Base-by-base conservation (phyloP, 192 early-diverging fungal species). In the Haplosporangium gracile region DNA sequence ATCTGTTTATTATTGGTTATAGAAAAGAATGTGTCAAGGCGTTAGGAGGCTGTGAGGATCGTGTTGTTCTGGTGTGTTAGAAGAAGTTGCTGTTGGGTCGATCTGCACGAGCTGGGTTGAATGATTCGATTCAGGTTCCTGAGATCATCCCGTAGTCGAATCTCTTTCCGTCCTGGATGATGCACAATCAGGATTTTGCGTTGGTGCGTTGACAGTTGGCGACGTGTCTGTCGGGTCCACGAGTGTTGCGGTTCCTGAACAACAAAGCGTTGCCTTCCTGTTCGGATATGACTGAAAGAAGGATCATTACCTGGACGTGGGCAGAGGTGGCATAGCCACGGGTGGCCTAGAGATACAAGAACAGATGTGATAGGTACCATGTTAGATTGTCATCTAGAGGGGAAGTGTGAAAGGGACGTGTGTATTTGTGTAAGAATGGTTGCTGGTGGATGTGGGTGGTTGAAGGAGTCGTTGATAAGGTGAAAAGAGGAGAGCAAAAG, bases 1-100 rank as follows among this genome's bases (percentile, higher is more conserved):
- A 94, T 92, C 96, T 98, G 89, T 29, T 70, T 40, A 26, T 26
- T 65, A 8, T 65, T 65, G n/a, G 60, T 65, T 15, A 4, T 32
- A 13, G 11, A 60, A 60, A 60, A n/a, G 26, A 11, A 32, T 9
- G 24, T 2, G 60, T 65, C 26, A 32, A 24, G 60, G 24, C 26
- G 60, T 65, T 65, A 65, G 60, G 60, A 13, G n/a, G 11, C n/a
- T 65, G 60, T 15, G 13, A 34, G 10, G 29, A 65, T 32, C 60
- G 11, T 13, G 60, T 4, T 29, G 26, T 65, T 29, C 20, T 51
- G 49, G 18, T 51, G n/a, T 0, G 26, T 34, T 60, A 10, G 9
- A 24, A 11, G 29, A 65, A 2, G 60, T 65, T 34, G n/a, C 9
- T 45, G n/a, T 65, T 65, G 60, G 29, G 10, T 29, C 10, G 60